These are phyloP conservation scores for Anacardium occidentale DNA, from an alignment of 345 rosid species.

Conservation along the genomic window DNA sequence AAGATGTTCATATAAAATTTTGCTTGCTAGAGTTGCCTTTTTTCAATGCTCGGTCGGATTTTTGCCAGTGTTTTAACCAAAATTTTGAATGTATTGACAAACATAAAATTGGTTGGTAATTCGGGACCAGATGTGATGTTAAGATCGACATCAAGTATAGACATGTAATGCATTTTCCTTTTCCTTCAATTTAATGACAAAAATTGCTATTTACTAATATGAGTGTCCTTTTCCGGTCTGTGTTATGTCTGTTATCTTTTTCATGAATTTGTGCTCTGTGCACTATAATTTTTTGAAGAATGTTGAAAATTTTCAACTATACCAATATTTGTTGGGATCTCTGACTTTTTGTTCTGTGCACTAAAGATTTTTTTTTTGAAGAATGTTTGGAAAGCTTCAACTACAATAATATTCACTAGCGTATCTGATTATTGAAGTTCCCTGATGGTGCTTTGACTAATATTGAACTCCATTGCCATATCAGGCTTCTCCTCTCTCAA, in stretches of 20 bases:
- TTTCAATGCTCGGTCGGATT: not conserved
- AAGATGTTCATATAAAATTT: not conserved
- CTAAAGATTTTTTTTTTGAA: no score
- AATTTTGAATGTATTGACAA: not conserved
- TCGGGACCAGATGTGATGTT: not conserved
- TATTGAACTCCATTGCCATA: not conserved
- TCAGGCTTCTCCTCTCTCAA: constrained; percentile 48
- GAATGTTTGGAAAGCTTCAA: no score
- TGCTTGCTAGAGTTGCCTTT: constrained; percentile 3
- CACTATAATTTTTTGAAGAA: not conserved
- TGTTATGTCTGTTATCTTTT: no score
- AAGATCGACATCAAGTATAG: not conserved
- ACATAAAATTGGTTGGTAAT: not conserved
- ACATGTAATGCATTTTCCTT: not conserved
- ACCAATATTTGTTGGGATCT: no score
- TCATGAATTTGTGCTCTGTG: not conserved
- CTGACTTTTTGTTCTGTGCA: no score
- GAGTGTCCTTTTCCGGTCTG: no score
- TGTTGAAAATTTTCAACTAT: not conserved
- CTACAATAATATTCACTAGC: not conserved
- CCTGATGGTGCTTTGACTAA: not conserved
- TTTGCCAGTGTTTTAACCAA: not conserved
- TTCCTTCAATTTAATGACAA: not conserved
- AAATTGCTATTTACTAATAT: not conserved
- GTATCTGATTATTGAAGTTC: not conserved